Evolutionary conservation across 2,329 filamentous ascomycete species (phyloP).

Genomic region (Trichoderma cornu-damae): DNA sequence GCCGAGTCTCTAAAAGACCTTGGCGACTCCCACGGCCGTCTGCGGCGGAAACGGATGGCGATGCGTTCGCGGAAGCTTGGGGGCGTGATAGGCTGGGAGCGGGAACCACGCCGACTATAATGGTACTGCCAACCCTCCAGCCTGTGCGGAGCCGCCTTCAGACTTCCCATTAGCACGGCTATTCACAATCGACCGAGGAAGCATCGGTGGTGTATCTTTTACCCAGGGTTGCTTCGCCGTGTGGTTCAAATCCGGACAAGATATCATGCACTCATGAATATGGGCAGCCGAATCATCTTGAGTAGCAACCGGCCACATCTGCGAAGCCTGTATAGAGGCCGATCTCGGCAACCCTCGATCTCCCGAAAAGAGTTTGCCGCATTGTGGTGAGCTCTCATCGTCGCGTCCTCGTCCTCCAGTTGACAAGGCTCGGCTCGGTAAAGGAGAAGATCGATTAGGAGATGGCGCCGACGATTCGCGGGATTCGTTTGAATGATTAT

Average conservation of each 20-base stretch:
- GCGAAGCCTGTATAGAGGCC: not conserved
- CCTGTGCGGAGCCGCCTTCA: not conserved
- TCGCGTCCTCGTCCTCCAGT: not conserved
- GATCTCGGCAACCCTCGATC: conserved; percentile 9
- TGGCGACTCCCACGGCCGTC: conserved; percentile 26
- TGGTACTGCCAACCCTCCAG: conserved; percentile 17
- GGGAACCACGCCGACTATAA: conserved; percentile 21
- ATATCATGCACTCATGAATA: conserved; percentile 15
- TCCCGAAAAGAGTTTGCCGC: conserved; percentile 1
- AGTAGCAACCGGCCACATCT: not conserved
- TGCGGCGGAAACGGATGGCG: conserved; percentile 24
- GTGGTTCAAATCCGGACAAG: conserved; percentile 21
- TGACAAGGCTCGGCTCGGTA: not conserved
- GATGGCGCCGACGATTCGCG: not conserved
- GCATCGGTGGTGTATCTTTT: not conserved
- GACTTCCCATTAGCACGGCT: not conserved
- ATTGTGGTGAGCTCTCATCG: not conserved
- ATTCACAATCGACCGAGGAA: not conserved
- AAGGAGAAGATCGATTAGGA: not conserved
- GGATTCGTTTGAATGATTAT: not conserved
- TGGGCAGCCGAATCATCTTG: not conserved
- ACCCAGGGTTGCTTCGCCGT: conserved; percentile 8
- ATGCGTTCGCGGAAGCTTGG: conserved; percentile 25
- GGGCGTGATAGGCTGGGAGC: conserved; percentile 27
- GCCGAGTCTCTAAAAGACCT: conserved; percentile 21